Evolutionary conservation across 176 grass and related monocot genomes (phyloP).

Genomic region (Carex cristatella): DNA sequence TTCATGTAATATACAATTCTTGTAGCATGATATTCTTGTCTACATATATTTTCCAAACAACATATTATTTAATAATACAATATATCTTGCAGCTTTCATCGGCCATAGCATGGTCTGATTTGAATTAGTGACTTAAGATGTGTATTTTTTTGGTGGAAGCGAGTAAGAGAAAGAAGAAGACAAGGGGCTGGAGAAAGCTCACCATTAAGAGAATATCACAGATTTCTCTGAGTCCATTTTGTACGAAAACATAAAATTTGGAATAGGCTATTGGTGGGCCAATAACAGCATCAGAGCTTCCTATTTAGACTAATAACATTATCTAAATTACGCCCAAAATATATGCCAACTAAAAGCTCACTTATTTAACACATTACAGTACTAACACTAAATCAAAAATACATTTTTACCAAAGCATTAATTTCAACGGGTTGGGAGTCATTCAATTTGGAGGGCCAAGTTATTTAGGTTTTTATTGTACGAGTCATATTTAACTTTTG

Average conservation of each 20-base stretch:
- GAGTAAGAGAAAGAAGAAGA: not conserved
- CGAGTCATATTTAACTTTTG: not conserved
- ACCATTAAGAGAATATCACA: not conserved
- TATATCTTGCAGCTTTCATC: not conserved
- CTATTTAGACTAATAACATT: not conserved
- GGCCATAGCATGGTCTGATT: not conserved
- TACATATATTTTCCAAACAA: not conserved
- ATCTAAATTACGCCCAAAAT: not conserved
- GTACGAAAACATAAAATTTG: not conserved
- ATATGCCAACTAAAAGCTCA: not conserved
- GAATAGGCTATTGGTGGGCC: not conserved
- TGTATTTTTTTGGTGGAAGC: not conserved
- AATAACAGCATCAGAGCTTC: not conserved
- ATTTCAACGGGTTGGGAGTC: not conserved
- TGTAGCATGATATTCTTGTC: not conserved
- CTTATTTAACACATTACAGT: not conserved
- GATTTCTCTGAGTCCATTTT: not conserved
- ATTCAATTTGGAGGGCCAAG: not conserved
- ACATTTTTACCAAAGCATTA: not conserved
- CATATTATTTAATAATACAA: not conserved
- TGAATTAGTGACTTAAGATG: not conserved
- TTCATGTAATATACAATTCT: not conserved
- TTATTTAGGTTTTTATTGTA: not conserved
- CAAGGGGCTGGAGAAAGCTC: not conserved
- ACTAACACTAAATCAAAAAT: not conserved